phyloP scores from a whole-genome alignment of 169 alveolate genomes.

The Cryptosporidium meleagridis region DNA sequence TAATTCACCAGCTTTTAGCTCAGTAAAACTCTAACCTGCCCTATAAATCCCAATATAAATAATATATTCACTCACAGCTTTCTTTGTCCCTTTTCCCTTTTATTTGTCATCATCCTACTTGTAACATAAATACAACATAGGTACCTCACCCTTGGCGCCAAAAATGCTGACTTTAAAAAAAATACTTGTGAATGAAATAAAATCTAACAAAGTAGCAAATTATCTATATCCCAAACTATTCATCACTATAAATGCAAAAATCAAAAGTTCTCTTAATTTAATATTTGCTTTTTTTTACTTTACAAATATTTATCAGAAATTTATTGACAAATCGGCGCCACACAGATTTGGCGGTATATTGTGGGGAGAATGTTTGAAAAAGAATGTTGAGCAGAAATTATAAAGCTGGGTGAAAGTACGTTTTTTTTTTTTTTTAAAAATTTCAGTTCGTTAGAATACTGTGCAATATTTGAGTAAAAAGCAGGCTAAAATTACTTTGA shows the following conservation, averaged over 20 bases:
- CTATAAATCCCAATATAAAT: background rate
- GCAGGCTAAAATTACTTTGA: background rate
- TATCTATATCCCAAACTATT: too few species aligned
- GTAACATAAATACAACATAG: background rate
- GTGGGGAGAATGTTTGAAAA: slow-evolving; percentile 5
- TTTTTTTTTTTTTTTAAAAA: background rate
- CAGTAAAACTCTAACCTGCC: background rate
- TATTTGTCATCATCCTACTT: background rate
- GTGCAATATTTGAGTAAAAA: background rate
- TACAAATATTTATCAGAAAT: background rate
- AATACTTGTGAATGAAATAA: background rate
- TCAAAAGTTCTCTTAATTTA: too few species aligned
- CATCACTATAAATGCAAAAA: too few species aligned
- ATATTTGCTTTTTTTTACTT: background rate
- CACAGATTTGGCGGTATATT: background rate
- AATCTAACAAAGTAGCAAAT: too few species aligned
- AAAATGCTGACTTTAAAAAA: background rate
- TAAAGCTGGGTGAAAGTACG: background rate
- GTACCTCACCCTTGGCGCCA: slow-evolving; percentile 10
- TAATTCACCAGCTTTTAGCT: background rate
- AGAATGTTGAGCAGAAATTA: background rate
- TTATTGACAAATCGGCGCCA: background rate
- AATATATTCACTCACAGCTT: background rate
- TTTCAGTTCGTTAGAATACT: background rate
- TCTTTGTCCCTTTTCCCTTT: background rate